Percentiles rank a stretch among this genome's conserved stretches.
Evolutionary conservation across 2,329 filamentous ascomycete species (phyloP).

Genomic region (Claviceps fusiformis): DNA sequence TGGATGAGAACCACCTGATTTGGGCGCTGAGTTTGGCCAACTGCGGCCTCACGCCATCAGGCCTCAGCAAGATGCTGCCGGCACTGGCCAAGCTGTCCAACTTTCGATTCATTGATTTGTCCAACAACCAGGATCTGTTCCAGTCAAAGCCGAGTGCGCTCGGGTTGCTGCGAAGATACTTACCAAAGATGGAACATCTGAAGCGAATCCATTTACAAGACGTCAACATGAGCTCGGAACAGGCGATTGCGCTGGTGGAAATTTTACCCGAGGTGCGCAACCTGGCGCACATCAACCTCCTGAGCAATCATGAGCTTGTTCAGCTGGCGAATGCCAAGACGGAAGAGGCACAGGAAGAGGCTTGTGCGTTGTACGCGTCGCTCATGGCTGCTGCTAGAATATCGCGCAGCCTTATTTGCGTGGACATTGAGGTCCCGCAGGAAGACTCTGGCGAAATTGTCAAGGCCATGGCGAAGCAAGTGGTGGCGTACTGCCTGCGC

Average conservation of each 20-base stretch:
- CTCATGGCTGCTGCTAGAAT: constrained; percentile 77
- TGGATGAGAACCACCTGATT: constrained; percentile 43
- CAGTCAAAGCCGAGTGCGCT: constrained; percentile 59
- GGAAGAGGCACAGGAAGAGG: constrained; percentile 77
- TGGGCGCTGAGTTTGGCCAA: constrained; percentile 78
- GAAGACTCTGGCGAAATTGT: constrained; percentile 77
- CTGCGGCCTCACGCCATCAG: constrained; percentile 63
- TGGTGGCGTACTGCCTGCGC: constrained; percentile 84
- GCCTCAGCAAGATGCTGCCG: constrained; percentile 63
- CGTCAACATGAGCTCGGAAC: constrained; percentile 70
- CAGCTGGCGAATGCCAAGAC: constrained; percentile 62
- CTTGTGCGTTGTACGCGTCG: constrained; percentile 84
- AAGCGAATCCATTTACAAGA: constrained; percentile 81
- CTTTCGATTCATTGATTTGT: constrained; percentile 83
- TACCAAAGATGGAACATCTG: constrained; percentile 58
- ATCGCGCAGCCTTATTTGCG: constrained; percentile 68
- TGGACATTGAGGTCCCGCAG: constrained; percentile 82
- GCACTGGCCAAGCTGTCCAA: constrained; percentile 54
- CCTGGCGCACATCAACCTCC: constrained; percentile 73
- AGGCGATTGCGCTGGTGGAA: constrained; percentile 83
- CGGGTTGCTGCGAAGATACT: constrained; percentile 48
- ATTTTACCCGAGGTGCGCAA: constrained; percentile 71
- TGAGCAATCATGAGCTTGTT: constrained; percentile 65
- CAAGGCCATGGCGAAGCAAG: constrained; percentile 81
- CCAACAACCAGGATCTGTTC: constrained; percentile 76